Conservation (phyloP, 2,329 filamentous ascomycete genomes). For the Fusarium longipes region DNA sequence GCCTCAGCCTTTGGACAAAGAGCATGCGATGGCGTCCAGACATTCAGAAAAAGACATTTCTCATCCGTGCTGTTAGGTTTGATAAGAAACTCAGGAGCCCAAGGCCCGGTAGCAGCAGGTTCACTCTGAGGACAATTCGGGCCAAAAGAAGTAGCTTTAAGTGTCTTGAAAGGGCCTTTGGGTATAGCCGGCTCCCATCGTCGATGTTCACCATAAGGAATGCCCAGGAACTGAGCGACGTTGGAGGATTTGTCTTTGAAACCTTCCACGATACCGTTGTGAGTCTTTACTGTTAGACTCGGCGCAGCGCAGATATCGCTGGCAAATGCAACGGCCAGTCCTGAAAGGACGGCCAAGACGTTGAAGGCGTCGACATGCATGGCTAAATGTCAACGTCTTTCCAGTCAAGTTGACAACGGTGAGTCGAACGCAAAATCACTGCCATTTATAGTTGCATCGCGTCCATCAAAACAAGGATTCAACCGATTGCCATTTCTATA, state of each 20-base stretch:
- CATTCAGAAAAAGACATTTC: conserved; percentile 2
- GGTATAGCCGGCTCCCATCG: conserved; percentile 6
- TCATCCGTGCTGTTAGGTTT: conserved; percentile 16
- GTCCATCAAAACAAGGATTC: not conserved
- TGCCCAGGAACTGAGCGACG: conserved; percentile 15
- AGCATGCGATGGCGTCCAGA: not conserved
- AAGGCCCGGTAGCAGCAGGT: not conserved
- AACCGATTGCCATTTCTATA: not conserved
- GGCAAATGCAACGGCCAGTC: not conserved
- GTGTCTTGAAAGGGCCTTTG: not conserved
- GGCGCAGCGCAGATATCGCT: not conserved
- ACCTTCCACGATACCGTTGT: conserved; percentile 1
- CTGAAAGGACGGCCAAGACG: not conserved
- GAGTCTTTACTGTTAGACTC: not conserved
- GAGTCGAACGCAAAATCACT: not conserved
- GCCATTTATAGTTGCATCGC: not conserved
- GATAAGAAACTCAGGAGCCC: conserved; percentile 16
- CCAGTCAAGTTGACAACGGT: not conserved
- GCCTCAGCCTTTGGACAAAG: not conserved
- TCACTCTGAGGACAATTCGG: conserved; percentile 14
- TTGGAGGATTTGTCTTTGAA: not conserved
- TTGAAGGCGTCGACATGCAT: not conserved
- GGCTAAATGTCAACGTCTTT: not conserved
- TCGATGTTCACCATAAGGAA: conserved; percentile 8
- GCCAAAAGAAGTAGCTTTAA: not conserved